Percentiles rank a stretch among this genome's conserved stretches.
Conservation (phyloP, 2,329 filamentous ascomycete genomes). For the Epichloe sp. region DNA sequence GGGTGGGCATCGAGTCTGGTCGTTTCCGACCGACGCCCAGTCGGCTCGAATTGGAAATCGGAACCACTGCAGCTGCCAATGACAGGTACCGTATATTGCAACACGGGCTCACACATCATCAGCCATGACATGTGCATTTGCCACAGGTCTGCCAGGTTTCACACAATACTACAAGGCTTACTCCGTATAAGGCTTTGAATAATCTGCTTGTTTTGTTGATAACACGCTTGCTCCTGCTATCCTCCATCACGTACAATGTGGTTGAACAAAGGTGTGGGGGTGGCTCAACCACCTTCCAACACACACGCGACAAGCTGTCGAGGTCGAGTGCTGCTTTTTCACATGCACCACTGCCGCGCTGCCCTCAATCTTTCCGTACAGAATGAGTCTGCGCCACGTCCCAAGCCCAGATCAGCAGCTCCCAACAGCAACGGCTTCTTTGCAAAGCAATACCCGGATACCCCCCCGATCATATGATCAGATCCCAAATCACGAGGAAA, state of each 20-base stretch:
- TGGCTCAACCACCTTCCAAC: no score
- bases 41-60: slow-evolving; percentile 5
- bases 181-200: no score
- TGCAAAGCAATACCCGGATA: not conserved
- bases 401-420: not conserved
- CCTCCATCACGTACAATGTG: no score
- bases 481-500: slow-evolving; percentile 65
- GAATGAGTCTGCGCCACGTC: not conserved
- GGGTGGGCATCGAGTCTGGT: not conserved
- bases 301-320: no score
- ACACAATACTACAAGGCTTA: no score
- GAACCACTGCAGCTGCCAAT: not conserved
- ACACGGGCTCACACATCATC: no score
- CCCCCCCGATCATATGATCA: slow-evolving; percentile 36
- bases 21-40: slow-evolving; percentile 5
- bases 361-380: not conserved
- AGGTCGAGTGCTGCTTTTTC: not conserved
- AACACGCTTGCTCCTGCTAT: no score
- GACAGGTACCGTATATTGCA: no score
- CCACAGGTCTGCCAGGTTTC: no score
- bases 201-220: not conserved
- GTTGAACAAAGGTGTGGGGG: no score
- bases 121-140: no score
- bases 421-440: not conserved
- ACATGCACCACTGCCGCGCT: not conserved